A percentile compares a stretch with the other conserved stretches of the same genome.
Evolutionary conservation across 2,329 filamentous ascomycete genomes (phyloP).

Genomic region (Uncinocarpus reesii): DNA sequence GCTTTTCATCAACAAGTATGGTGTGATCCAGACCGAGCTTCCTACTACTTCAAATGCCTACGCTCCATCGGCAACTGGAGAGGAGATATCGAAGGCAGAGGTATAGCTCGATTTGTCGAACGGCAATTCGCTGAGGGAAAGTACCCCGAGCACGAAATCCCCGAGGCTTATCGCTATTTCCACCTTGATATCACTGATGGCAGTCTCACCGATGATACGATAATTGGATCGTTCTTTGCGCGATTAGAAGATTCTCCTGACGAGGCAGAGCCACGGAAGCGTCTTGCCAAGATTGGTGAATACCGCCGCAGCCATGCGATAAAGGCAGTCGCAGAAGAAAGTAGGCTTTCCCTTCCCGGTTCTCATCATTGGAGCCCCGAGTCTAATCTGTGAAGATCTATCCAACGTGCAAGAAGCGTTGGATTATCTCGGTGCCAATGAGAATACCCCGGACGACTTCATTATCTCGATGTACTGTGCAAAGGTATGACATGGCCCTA

Average conservation of each 20-base stretch:
- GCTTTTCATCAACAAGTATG: conserved; percentile 51
- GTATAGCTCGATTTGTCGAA: conserved; percentile 49
- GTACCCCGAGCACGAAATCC: conserved; percentile 47
- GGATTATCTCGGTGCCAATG: conserved; percentile 47
- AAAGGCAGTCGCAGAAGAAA: conserved; percentile 47
- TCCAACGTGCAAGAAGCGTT: conserved; percentile 45
- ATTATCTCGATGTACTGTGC: conserved; percentile 47
- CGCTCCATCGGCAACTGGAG: conserved; percentile 48
- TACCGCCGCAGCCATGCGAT: conserved; percentile 49
- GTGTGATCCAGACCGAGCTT: conserved; percentile 44
- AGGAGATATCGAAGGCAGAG: conserved; percentile 38
- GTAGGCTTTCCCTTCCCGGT: conserved; percentile 26
- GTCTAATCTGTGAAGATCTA: too few species aligned
- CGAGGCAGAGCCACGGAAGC: conserved; percentile 47
- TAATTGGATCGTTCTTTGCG: conserved; percentile 53
- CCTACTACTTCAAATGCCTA: conserved; percentile 59
- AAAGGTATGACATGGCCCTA: too few species aligned
- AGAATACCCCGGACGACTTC: conserved; percentile 46
- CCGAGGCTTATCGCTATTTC: conserved; percentile 50
- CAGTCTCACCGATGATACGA: conserved; percentile 46
- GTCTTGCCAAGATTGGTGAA: conserved; percentile 51
- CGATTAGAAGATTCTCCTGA: conserved; percentile 47
- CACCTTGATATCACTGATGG: conserved; percentile 41
- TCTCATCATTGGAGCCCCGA: too few species aligned
- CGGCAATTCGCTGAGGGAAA: conserved; percentile 50